These are phyloP conservation scores for Lipomyces yamadae DNA, from an alignment of 805 yeast species.

Conservation along the genomic window DNA sequence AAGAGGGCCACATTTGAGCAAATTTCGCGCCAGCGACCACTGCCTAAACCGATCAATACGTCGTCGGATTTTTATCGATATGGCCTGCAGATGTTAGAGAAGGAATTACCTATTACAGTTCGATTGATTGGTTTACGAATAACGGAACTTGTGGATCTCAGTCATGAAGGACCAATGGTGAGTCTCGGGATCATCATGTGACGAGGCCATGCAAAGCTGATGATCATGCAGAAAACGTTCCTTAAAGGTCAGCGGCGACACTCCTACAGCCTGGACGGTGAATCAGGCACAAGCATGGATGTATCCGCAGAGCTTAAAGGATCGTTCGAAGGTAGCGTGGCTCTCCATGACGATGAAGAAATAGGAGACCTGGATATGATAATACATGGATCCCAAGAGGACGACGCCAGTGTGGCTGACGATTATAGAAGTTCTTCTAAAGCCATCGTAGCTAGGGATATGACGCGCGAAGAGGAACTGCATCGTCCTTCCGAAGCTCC, in stretches of 20 bases:
- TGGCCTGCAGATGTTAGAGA: constrained; percentile 34
- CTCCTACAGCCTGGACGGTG: constrained; percentile 11
- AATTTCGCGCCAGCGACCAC: constrained; percentile 33
- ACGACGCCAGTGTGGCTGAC: not conserved
- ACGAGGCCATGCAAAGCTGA: not conserved
- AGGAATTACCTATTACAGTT: constrained; percentile 37
- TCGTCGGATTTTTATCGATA: constrained; percentile 36
- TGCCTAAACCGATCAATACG: constrained; percentile 26
- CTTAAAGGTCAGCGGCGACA: constrained; percentile 15
- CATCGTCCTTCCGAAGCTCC: not conserved
- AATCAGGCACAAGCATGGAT: constrained; percentile 5
- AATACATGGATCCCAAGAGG: constrained; percentile 23
- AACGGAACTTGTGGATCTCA: constrained; percentile 33
- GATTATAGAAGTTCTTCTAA: constrained; percentile 9
- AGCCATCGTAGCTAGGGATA: not conserved
- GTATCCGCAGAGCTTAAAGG: not conserved
- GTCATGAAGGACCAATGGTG: constrained; percentile 33
- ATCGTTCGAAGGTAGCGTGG: not conserved
- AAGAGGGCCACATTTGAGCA: constrained; percentile 38
- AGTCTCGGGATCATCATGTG: not conserved
- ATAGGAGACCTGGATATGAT: constrained; percentile 9
- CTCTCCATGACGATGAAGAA: constrained; percentile 11
- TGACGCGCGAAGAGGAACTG: constrained; percentile 2
- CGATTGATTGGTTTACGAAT: constrained; percentile 39
- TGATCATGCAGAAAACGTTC: constrained; percentile 11